These are phyloP conservation scores for Ensete ventricosum DNA, from an alignment of 176 grass and related monocot genomes.

Conservation along the genomic window DNA sequence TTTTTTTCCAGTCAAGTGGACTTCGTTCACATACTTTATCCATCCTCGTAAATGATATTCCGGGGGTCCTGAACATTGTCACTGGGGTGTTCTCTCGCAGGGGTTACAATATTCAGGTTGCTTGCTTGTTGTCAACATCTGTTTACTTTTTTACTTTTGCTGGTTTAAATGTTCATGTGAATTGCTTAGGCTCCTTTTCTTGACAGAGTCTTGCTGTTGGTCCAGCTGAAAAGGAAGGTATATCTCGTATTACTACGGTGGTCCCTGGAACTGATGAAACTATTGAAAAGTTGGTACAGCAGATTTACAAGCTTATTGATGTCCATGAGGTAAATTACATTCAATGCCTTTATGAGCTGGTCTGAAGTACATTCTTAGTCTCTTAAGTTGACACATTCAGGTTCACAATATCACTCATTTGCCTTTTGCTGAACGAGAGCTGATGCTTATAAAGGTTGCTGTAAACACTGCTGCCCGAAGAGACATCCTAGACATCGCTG, in stretches of 20 bases:
- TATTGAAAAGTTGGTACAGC: constrained; percentile 66
- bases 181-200: constrained; percentile 1
- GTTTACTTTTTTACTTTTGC: constrained; percentile 1
- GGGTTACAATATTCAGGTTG: constrained; percentile 99
- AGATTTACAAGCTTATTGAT: constrained; percentile 91
- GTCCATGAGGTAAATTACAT: constrained; percentile 51
- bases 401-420: constrained; percentile 68
- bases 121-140: constrained; percentile 17
- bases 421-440: constrained; percentile 90
- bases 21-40: constrained; percentile 85
- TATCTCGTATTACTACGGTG: constrained; percentile 88
- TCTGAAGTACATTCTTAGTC: not conserved
- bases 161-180: constrained; percentile 11
- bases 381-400: constrained; percentile 21
- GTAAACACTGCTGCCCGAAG: constrained; percentile 78
- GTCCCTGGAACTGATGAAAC: constrained; percentile 84
- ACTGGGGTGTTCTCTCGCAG: constrained; percentile 93
- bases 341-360: not conserved
- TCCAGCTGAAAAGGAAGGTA: constrained; percentile 58
- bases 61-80: constrained; percentile 87
- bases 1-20: constrained; percentile 44
- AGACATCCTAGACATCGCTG: constrained; percentile 81
- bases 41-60: constrained; percentile 80
- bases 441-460: constrained; percentile 94
- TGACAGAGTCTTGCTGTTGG: constrained; percentile 92